Evolutionary conservation across 1,284 basidiomycete species (phyloP).

Genomic region (Leccinum idahoense): DNA sequence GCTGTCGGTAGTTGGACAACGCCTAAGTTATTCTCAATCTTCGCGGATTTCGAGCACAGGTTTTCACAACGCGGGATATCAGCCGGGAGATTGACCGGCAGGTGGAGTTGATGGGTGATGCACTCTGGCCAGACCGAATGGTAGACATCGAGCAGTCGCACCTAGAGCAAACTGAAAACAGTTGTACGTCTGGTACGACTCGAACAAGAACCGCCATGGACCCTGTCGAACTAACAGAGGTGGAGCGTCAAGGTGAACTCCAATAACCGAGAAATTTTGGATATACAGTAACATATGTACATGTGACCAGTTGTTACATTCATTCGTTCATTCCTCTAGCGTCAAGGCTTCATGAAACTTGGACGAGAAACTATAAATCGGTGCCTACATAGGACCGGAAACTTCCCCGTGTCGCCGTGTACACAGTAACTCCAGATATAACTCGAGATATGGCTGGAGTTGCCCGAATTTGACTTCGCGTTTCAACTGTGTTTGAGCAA

Average conservation of each 20-base stretch:
- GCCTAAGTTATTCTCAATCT: conserved; percentile 18
- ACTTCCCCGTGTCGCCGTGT: too few relatives aligned
- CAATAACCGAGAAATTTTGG: not conserved
- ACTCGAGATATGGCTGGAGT: not conserved
- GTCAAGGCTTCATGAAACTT: not conserved
- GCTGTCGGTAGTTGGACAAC: conserved; percentile 13
- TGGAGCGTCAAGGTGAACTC: not conserved
- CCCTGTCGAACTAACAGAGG: not conserved
- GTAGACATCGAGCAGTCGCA: not conserved
- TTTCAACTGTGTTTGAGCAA: not conserved
- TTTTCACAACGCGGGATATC: conserved; percentile 3
- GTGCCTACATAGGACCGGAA: too few relatives aligned
- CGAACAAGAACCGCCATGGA: not conserved
- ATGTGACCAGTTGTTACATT: not conserved
- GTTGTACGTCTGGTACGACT: not conserved
- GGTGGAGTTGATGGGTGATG: conserved; percentile 4
- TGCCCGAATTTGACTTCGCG: not conserved
- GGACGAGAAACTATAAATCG: too few relatives aligned
- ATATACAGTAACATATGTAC: not conserved
- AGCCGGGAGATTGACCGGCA: conserved; percentile 16
- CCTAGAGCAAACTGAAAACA: not conserved
- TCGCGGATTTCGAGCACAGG: conserved; percentile 4
- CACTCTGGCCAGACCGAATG: not conserved
- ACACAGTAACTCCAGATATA: too few relatives aligned
- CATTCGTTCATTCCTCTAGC: not conserved